Percentiles rank a stretch among this genome's conserved stretches.
These are phyloP conservation scores for Amylocystis lapponica DNA, from an alignment of 768 basidiomycete genomes.

Conservation along the genomic window DNA sequence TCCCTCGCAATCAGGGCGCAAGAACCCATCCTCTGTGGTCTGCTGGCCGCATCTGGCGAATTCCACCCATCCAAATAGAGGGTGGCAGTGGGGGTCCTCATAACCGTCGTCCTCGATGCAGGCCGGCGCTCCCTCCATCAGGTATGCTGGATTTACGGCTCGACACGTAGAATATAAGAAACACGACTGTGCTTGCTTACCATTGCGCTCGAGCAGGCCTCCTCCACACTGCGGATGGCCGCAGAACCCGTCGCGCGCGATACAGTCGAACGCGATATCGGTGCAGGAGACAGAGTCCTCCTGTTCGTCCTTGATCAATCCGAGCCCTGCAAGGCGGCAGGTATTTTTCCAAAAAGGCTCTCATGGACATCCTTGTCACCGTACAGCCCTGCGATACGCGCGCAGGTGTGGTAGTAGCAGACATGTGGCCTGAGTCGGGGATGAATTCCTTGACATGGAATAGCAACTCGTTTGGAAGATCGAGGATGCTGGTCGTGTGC, in stretches of 20 bases:
- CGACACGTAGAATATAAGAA: neutral
- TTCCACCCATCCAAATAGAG: constrained; percentile 3
- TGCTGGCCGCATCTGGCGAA: neutral
- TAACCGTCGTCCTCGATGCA: constrained; percentile 1
- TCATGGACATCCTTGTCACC: constrained; percentile 15
- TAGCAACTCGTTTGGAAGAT: constrained; percentile 13
- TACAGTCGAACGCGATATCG: constrained; percentile 13
- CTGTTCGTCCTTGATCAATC: constrained; percentile 2
- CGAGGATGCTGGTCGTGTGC: too few species aligned
- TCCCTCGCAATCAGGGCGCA: constrained; percentile 1
- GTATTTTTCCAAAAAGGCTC: constrained; percentile 10
- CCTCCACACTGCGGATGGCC: constrained; percentile 13
- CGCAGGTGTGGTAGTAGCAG: constrained; percentile 14
- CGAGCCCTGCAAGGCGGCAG: constrained; percentile 10
- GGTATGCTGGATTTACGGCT: too few species aligned
- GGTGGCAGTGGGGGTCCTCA: too few species aligned
- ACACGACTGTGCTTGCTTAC: constrained; percentile 1
- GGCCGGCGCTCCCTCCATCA: too few species aligned
- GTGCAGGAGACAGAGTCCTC: constrained; percentile 9
- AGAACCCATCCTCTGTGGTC: neutral
- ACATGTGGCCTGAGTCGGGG: constrained; percentile 12
- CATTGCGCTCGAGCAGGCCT: constrained; percentile 10
- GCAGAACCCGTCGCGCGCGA: constrained; percentile 15
- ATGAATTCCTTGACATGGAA: constrained; percentile 12
- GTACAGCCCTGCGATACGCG: constrained; percentile 14